Percentiles rank a stretch among this genome's conserved stretches.
Conservation (phyloP, 2,329 filamentous ascomycete species). For the Scleromitrula shiraiana region DNA sequence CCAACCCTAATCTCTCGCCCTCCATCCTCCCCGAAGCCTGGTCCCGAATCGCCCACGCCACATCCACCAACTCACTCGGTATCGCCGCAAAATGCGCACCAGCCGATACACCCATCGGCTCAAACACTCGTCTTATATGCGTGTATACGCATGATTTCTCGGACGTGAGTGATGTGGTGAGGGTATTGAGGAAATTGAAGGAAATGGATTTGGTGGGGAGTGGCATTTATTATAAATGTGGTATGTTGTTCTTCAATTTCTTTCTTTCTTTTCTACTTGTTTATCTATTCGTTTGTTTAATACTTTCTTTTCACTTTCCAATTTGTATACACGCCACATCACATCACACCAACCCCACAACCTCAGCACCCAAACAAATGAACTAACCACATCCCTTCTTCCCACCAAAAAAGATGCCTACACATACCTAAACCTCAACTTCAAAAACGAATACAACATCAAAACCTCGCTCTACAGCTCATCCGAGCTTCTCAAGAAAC, state of each 20-base stretch:
- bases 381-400: neutral
- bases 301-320: neutral
- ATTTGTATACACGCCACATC: neutral
- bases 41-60: slow-evolving; percentile 48
- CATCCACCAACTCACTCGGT: slow-evolving; percentile 64
- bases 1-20: too few species aligned
- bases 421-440: slow-evolving; percentile 56
- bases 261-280: neutral
- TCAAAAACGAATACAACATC: slow-evolving; percentile 54
- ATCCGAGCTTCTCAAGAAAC: slow-evolving; percentile 28
- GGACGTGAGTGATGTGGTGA: slow-evolving; percentile 58
- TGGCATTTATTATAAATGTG: slow-evolving; percentile 65
- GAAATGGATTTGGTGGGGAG: slow-evolving; percentile 51
- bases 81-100: slow-evolving; percentile 66
- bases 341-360: neutral
- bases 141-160: slow-evolving; percentile 71
- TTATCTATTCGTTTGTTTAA: neutral
- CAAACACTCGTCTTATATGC: slow-evolving; percentile 54
- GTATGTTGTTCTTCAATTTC: slow-evolving; percentile 14
- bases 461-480: slow-evolving; percentile 50
- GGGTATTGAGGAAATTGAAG: slow-evolving; percentile 56
- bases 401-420: slow-evolving; percentile 48
- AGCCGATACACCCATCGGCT: slow-evolving; percentile 30
- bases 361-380: neutral
- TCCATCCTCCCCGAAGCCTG: slow-evolving; percentile 54